phyloP scores from a whole-genome alignment of 768 basidiomycete species.

The Naganishia friedmannii region DNA sequence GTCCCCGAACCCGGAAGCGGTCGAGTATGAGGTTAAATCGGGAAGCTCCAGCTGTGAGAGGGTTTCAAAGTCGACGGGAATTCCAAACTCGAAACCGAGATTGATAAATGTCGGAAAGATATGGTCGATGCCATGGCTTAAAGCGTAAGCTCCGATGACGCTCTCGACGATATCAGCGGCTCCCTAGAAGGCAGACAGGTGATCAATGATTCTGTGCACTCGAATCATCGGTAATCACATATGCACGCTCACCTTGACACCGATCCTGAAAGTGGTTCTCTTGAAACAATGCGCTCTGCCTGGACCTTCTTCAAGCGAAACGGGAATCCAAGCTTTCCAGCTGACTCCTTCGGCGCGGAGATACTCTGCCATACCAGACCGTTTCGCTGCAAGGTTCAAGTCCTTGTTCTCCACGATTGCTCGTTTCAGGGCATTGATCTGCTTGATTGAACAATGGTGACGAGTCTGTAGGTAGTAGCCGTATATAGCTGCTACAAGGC shows the following conservation, averaged over 20 bases:
- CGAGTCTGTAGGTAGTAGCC: background rate
- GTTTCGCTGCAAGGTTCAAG: background rate
- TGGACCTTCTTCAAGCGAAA: background rate
- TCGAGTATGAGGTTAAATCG: background rate
- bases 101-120: background rate
- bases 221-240: background rate
- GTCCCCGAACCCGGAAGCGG: background rate
- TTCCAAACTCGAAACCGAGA: constrained; percentile 1
- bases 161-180: constrained; percentile 6
- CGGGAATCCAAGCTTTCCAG: background rate
- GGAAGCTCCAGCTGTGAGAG: background rate
- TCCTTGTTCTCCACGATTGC: background rate
- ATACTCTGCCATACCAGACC: background rate
- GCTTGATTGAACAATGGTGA: background rate
- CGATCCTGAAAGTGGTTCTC: background rate
- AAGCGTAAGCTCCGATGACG: constrained; percentile 11
- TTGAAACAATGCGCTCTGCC: background rate
- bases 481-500: constrained; percentile 10
- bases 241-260: constrained; percentile 9
- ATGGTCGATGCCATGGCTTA: background rate
- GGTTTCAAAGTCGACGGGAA: background rate
- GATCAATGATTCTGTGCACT: background rate
- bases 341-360: background rate
- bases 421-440: background rate
- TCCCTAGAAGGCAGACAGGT: background rate